Evolutionary conservation across 1,284 basidiomycete species (phyloP), one percentile per base, ranked within the genome.

Genomic region (Trametes polyzona): DNA sequence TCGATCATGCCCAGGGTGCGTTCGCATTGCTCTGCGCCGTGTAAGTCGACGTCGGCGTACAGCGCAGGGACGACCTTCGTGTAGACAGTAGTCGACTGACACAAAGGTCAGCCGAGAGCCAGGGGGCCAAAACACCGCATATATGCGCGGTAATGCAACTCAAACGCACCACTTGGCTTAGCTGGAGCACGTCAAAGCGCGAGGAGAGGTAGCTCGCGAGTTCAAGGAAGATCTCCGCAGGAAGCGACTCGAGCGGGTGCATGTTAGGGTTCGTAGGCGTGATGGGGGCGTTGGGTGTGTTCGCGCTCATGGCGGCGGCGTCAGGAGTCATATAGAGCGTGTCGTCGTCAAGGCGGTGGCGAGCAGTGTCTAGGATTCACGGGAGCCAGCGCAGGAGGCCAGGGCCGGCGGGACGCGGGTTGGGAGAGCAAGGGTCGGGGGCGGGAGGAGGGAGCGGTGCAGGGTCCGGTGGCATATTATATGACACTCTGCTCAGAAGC

Each of bases 201-300:
- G 75, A 77, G 33, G 80, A 73, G 40, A 89, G 71, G 64, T 78
- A 78, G 21, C 69, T 69, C 1, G 85, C 81, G 54, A 90, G 79
- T 67, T 89, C 86, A 37, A 88, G 77, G 36, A 90, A 74, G 41
- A 90, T 68, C 69, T 90, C 88, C 32, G 77, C 78, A 0, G 87
- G 87, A 16, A 83, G 64, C 3, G 53, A 47, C 17, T 37, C 55
- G 42, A 66, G 55, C 32, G 53, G 52, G 37, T 27, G 48, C 42
- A 33, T 55, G 47, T 4, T 11, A n/a, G n/a, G n/a, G n/a, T n/a
- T n/a, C n/a, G n/a, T n/a, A 47, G 1, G 33, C 35, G 46, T 27
- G 33, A 12, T 7, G 26, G 12, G 17, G 33, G 16, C 26, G 26
- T 21, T 9, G 21, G 27, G 10, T 8, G 40, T 43, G 36, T 40